Evolutionary conservation across 1,284 basidiomycete species (phyloP), one percentile per base, ranked within the genome.

Genomic region (Austropuccinia psidii): DNA sequence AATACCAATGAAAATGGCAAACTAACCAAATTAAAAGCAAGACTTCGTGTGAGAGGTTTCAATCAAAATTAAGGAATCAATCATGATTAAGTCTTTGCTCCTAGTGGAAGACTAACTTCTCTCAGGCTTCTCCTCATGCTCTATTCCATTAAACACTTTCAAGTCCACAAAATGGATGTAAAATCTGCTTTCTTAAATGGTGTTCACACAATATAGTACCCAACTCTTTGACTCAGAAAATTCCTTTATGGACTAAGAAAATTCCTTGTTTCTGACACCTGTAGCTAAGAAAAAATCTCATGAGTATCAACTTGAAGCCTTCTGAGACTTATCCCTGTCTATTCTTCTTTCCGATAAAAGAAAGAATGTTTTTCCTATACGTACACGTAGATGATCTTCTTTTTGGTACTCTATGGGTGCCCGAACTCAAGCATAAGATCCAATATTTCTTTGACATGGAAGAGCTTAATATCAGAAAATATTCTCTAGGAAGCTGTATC

Each of bases 101-200:
- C 47, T 4, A 54, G 47, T 6, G 64, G 64, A 27, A 17, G 47
- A 21, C 17, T 49, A 4, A 35, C 64, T 21, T 35, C 64, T 29
- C 31, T 67, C 6, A 4, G 33, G 11, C 33, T 41, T 33, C 27
- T 67, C 4, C 64, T 67, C 8, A 49, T 31, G 4, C 4, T 67
- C 17, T 45, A 24, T 9, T 21, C 41, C 5, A 47, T 8, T 29
- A 15, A 33, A 13, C 8, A 45, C 43, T 65, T 31, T 31, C 41
- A 45, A 21, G 33, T 62, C 17, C 60, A 62, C 24, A 11, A 39
- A 43, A 62, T 62, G 60, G 60, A 62, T 43, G 6, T 43, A 4
- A 50, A 43, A 17, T 21, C 27, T n/a, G 45, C 62, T 24, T 65
- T 65, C 17, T 43, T 65, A 5, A 49, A 65, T 33, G 62, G 49